These are phyloP conservation scores for Hyaloscypha finlandica DNA, from an alignment of 495 filamentous ascomycete genomes.

Conservation along the genomic window DNA sequence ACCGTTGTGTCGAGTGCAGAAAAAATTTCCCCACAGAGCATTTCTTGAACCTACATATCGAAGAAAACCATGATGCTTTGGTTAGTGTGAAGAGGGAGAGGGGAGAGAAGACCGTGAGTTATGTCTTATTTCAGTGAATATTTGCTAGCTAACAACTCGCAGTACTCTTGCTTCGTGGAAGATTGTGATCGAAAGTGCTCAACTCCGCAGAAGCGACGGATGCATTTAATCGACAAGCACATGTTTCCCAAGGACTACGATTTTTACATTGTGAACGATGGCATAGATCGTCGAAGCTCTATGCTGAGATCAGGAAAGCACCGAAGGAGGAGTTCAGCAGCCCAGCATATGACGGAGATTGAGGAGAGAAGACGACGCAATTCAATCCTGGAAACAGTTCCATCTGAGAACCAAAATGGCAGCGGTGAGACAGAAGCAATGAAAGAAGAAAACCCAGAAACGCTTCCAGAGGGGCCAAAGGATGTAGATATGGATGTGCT, in stretches of 20 bases:
- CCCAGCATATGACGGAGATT: constrained; percentile 26
- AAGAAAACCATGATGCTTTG: constrained; percentile 88
- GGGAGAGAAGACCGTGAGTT: constrained; percentile 85
- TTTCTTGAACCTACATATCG: constrained; percentile 82
- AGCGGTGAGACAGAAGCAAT: constrained; percentile 13
- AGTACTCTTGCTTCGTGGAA: constrained; percentile 91
- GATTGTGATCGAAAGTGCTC: constrained; percentile 84
- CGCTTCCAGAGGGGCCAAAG: neutral
- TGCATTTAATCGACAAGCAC: constrained; percentile 93
- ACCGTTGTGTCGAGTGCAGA: constrained; percentile 80
- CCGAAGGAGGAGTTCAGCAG: constrained; percentile 30
- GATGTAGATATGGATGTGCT: constrained; percentile 70
- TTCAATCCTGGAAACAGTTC: constrained; percentile 38
- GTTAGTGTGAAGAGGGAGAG: constrained; percentile 66
- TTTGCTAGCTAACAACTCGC: constrained; percentile 1
- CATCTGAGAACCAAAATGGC: constrained; percentile 30
- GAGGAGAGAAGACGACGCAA: constrained; percentile 54
- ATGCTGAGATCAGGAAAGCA: constrained; percentile 57
- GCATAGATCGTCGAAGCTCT: constrained; percentile 80
- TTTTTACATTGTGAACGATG: constrained; percentile 83
- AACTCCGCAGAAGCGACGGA: constrained; percentile 76
- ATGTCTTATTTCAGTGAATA: neutral
- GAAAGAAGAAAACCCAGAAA: constrained; percentile 2
- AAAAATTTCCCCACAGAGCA: constrained; percentile 74
- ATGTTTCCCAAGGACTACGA: constrained; percentile 91